A percentile compares a stretch with the other conserved stretches of the same genome.
phyloP scores from a whole-genome alignment of 495 filamentous ascomycete species.

The Articulospora tetracladia region DNA sequence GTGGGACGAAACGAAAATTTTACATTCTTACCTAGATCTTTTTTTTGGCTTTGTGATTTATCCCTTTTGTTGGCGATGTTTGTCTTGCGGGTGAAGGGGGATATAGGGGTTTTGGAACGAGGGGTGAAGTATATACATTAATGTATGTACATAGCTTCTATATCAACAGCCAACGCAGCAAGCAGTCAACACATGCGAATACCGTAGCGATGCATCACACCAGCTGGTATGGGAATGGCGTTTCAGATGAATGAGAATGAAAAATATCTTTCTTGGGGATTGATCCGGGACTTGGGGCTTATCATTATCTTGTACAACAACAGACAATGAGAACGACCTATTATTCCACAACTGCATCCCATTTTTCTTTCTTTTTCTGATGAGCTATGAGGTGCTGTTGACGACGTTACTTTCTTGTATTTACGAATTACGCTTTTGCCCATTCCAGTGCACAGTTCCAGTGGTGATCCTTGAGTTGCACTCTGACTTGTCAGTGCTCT shows the following conservation, averaged over 20 bases:
- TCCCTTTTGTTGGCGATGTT: background rate
- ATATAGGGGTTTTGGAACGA: background rate
- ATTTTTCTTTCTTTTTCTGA: background rate
- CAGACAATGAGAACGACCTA: background rate
- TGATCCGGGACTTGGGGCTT: background rate
- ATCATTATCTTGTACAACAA: background rate
- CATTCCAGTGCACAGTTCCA: background rate
- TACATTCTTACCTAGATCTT: slow-evolving; percentile 15
- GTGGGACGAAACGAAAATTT: slow-evolving; percentile 3
- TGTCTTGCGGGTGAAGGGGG: background rate
- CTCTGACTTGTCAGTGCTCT: background rate
- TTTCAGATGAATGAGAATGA: slow-evolving; percentile 1
- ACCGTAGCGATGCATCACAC: slow-evolving; percentile 8
- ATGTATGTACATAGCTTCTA: background rate
- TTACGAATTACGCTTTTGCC: background rate
- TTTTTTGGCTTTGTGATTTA: background rate
- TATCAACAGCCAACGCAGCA: background rate
- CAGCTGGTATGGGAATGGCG: slow-evolving; percentile 17
- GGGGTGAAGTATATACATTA: background rate
- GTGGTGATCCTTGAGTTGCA: background rate
- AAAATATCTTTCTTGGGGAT: background rate
- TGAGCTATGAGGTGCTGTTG: slow-evolving; percentile 6
- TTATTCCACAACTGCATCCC: background rate
- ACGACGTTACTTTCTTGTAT: slow-evolving; percentile 5
- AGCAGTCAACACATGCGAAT: background rate